Conservation (phyloP, 2,329 filamentous ascomycete species). For the Didymella arachidicola region DNA sequence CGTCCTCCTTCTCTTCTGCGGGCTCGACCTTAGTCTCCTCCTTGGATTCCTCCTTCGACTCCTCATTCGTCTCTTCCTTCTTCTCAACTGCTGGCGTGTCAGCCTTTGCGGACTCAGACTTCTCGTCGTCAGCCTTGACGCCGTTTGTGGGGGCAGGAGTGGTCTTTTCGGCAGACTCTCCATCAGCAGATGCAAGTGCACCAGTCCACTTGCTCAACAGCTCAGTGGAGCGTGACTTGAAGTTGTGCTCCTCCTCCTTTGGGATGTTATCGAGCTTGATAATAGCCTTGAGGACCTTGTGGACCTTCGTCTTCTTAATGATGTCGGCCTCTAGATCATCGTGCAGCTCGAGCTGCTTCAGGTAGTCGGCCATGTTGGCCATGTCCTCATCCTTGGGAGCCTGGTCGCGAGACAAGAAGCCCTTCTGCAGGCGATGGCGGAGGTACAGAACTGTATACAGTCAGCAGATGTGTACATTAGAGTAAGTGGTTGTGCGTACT, state of each 20-base stretch:
- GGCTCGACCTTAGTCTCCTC: slow-evolving; percentile 19
- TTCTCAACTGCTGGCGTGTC: slow-evolving; percentile 49
- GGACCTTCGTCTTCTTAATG: slow-evolving; percentile 92
- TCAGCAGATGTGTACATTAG: slow-evolving; percentile 9
- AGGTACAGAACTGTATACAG: slow-evolving; percentile 78
- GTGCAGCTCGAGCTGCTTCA: slow-evolving; percentile 81
- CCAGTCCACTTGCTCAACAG: slow-evolving; percentile 91
- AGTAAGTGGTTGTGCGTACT: slow-evolving; percentile 45
- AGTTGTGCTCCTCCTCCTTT: slow-evolving; percentile 85
- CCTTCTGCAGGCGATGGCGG: slow-evolving; percentile 93
- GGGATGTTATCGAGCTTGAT: slow-evolving; percentile 81
- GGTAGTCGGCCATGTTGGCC: slow-evolving; percentile 77
- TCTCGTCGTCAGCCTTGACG: slow-evolving; percentile 48
- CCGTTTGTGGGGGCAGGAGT: slow-evolving; percentile 37
- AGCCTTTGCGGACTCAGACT: slow-evolving; percentile 43
- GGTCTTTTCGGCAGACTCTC: slow-evolving; percentile 30
- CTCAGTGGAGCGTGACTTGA: slow-evolving; percentile 81
- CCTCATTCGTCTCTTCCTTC: slow-evolving; percentile 31
- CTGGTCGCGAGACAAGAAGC: slow-evolving; percentile 84
- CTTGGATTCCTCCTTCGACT: slow-evolving; percentile 37
- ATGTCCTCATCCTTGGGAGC: slow-evolving; percentile 88
- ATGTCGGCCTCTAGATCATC: slow-evolving; percentile 85
- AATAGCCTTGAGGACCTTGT: slow-evolving; percentile 96
- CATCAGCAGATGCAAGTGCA: slow-evolving; percentile 61
- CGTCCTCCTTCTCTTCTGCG: slow-evolving; percentile 32